These are phyloP conservation scores for Astrocystis sublimbata DNA, from an alignment of 495 filamentous ascomycete species.

Conservation along the genomic window DNA sequence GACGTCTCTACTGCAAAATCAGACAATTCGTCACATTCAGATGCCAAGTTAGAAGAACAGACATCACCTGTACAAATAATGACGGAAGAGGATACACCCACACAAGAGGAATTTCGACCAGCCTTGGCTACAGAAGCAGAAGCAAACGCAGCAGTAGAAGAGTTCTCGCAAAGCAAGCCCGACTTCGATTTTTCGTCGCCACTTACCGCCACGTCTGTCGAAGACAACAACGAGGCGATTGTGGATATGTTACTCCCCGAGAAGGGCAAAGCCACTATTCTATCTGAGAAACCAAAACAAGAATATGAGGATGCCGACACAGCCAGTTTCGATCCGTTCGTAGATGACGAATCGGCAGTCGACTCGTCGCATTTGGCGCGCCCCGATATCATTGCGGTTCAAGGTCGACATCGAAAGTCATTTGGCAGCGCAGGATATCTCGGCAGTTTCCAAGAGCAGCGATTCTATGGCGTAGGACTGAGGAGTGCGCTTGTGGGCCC, in stretches of 20 bases:
- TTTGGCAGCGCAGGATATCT: conserved; percentile 44
- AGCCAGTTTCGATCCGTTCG: conserved; percentile 22
- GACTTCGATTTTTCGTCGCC: conserved; percentile 30
- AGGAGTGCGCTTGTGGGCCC: conserved; percentile 32
- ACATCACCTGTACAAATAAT: conserved; percentile 2
- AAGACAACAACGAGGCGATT: not conserved
- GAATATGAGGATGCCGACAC: not conserved
- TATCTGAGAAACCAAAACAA: too few species aligned
- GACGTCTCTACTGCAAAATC: not conserved
- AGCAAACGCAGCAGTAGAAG: conserved; percentile 2
- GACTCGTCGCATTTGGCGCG: not conserved
- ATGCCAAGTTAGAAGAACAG: not conserved
- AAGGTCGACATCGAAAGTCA: conserved; percentile 15
- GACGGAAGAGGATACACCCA: not conserved
- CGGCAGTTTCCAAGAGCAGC: conserved; percentile 38
- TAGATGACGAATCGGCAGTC: conserved; percentile 10
- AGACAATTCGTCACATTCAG: not conserved
- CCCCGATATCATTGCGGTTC: conserved; percentile 1
- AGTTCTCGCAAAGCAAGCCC: conserved; percentile 30
- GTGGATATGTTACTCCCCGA: not conserved
- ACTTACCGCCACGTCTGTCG: not conserved
- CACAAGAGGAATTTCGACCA: not conserved
- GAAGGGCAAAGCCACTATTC: not conserved
- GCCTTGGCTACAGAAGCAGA: not conserved
- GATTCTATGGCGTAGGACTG: conserved; percentile 35